These are phyloP conservation scores for Schrenkiella parvula DNA, from an alignment of 345 rosid species.

Conservation along the genomic window DNA sequence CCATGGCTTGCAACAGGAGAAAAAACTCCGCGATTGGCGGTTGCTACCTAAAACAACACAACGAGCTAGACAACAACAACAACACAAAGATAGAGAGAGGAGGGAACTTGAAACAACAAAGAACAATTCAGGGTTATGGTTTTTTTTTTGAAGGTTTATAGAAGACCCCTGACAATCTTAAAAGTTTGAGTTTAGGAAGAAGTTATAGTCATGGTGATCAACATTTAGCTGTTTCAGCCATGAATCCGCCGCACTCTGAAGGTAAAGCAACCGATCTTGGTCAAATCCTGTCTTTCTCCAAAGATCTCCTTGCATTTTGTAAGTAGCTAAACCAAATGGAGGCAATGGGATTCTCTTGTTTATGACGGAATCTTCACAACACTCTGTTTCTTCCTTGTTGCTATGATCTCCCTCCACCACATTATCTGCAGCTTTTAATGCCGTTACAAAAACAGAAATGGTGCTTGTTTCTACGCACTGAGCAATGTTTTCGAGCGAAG, in stretches of 20 bases:
- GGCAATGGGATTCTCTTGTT: conserved; percentile 40
- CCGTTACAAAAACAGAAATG: neutral
- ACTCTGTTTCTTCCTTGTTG: conserved; percentile 37
- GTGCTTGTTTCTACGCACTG: neutral
- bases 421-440: conserved; percentile 13
- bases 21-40: conserved; percentile 15
- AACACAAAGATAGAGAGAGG: neutral
- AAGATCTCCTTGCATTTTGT: conserved; percentile 78
- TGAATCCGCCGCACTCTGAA: conserved; percentile 58
- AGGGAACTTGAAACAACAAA: neutral
- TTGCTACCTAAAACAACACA: conserved; percentile 30
- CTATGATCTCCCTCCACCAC: conserved; percentile 48
- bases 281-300: conserved; percentile 53
- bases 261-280: conserved; percentile 40
- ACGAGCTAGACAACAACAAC: conserved; percentile 9
- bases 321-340: conserved; percentile 63
- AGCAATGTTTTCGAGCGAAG: neutral
- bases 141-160: neutral
- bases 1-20: conserved; percentile 26
- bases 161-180: neutral
- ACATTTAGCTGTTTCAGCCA: conserved; percentile 80
- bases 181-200: conserved; percentile 37
- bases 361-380: conserved; percentile 19
- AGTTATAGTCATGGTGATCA: conserved; percentile 67
- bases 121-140: conserved; percentile 1